Base-by-base conservation (phyloP, 2,329 filamentous ascomycete genomes). In the Ceratocystis harringtonii region DNA sequence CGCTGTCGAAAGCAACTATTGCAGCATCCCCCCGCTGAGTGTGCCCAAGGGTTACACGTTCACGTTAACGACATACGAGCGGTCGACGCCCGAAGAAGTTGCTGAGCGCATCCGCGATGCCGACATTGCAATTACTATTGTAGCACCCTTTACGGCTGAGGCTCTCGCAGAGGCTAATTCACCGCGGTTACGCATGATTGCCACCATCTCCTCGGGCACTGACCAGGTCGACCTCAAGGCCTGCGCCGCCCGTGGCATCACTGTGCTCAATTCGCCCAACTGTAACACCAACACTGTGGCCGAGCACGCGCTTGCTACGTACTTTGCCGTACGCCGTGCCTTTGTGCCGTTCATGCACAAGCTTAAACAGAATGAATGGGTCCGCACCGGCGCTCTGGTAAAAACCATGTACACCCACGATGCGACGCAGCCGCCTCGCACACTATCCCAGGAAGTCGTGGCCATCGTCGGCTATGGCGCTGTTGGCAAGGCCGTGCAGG, bases 251-350 rank as follows among this genome's bases (percentile, higher is more conserved):
- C 78, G 84, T 64, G 89, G 89, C 22, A 85, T 92, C 67, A 85
- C 92, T 62, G 89, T 94, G 1, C 85, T 92, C 65, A 94, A 92
- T 73, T 87, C 84, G 30, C 89, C 89, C 0, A 82, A 83, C 19
- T 89, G 89, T 1, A 94, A 94, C 72, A 90, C 92, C 69, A 83
- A 87, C 66, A 89, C 89, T 0, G 89, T 89, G 0, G 88, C 88
- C 0, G 88, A 91, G 72, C 88, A 91, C 71, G 90, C 88, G 0
- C 81, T 92, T 64, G 85, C 85, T 64, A 78, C 94, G 52, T 77
- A 92, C 66, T 83, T 94, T 74, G 84, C 88, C 0, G 52, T 66
- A 8, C 69, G 70, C 6, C 68, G 70, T 17, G 10, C 50, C n/a
- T 17, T 66, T 5, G 65, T 52, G 22, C 45, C 36, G 15, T 58